Percentiles rank a stretch among this genome's conserved stretches.
phyloP scores from a whole-genome alignment of 805 yeast species.

The Wickerhamiella slavikovae region DNA sequence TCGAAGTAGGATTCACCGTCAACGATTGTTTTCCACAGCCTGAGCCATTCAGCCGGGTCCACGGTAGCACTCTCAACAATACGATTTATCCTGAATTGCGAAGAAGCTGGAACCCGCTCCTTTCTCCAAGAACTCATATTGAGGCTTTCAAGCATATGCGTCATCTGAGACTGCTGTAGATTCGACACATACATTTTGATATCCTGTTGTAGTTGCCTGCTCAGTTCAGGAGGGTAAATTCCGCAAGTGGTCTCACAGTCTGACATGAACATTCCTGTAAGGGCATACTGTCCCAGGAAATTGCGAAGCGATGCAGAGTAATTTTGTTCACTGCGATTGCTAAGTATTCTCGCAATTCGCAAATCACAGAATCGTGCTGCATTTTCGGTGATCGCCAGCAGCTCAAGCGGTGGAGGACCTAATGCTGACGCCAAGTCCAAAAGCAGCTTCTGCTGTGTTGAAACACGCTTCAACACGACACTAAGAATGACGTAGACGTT shows the following conservation, averaged over 20 bases:
- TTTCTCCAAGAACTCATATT: conserved; percentile 72
- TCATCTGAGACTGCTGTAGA: conserved; percentile 32
- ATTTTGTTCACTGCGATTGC: conserved; percentile 55
- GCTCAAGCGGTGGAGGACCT: conserved; percentile 32
- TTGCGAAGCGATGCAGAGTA: conserved; percentile 34
- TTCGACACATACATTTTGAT: conserved; percentile 35
- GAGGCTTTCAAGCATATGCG: conserved; percentile 26
- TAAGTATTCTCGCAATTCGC: conserved; percentile 56
- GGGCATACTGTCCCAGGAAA: conserved; percentile 45
- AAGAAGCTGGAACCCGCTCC: conserved; percentile 26
- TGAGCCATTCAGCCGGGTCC: conserved; percentile 29
- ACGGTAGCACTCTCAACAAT: conserved; percentile 27
- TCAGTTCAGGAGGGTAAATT: conserved; percentile 35
- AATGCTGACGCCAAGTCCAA: conserved; percentile 45
- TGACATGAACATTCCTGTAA: conserved; percentile 46
- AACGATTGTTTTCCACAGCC: conserved; percentile 3
- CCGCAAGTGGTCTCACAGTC: conserved; percentile 78
- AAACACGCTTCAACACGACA: conserved; percentile 53
- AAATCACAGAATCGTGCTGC: conserved; percentile 55
- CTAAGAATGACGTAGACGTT: conserved; percentile 41
- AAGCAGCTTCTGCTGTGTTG: conserved; percentile 58
- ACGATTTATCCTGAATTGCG: conserved; percentile 31
- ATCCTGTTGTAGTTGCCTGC: conserved; percentile 48
- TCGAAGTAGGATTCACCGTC: background rate
- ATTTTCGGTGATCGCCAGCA: conserved; percentile 40